Evolutionary conservation across 352 stramenopile species (phyloP).

Genomic region (Globisporangium paddicum): DNA sequence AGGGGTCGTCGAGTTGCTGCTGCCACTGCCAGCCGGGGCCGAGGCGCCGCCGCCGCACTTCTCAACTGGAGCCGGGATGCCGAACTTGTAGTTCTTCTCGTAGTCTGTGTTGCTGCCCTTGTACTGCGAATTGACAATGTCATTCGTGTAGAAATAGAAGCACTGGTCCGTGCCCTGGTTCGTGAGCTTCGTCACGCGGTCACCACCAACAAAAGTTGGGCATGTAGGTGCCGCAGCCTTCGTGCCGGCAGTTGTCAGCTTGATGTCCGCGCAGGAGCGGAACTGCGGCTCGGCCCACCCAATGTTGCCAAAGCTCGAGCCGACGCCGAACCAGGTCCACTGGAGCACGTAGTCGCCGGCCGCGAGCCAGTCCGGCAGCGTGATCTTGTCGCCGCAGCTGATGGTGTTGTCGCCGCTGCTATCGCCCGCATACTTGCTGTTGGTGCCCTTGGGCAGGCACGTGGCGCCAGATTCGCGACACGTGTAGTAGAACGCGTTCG

Average conservation of each 20-base stretch:
- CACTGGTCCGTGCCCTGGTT: slow-evolving; percentile 32
- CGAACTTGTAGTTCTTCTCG: slow-evolving; percentile 43
- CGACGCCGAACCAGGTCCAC: slow-evolving; percentile 46
- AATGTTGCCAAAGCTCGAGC: slow-evolving; percentile 48
- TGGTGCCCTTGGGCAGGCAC: slow-evolving; percentile 28
- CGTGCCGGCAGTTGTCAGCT: slow-evolving; percentile 30
- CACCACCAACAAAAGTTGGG: slow-evolving; percentile 41
- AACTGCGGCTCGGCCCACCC: slow-evolving; percentile 44
- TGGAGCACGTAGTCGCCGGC: slow-evolving; percentile 56
- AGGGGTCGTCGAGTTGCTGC: too few relatives aligned
- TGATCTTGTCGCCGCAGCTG: slow-evolving; percentile 42
- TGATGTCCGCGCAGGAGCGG: slow-evolving; percentile 51
- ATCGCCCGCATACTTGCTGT: slow-evolving; percentile 41
- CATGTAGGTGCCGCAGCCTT: slow-evolving; percentile 28
- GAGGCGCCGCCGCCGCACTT: slow-evolving; percentile 23
- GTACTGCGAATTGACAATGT: slow-evolving; percentile 32
- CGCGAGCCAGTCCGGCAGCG: slow-evolving; percentile 34
- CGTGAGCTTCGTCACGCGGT: slow-evolving; percentile 45
- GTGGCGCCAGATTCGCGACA: slow-evolving; percentile 40
- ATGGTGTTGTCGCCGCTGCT: slow-evolving; percentile 30
- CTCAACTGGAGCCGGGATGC: slow-evolving; percentile 37
- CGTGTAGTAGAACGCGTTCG: slow-evolving; percentile 53
- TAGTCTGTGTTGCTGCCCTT: slow-evolving; percentile 38
- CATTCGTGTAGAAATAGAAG: slow-evolving; percentile 59
- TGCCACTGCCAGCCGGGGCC: too few relatives aligned